These are phyloP conservation scores for Arctostaphylos glauca DNA, from an alignment of 148 eudicot genomes.

Conservation along the genomic window DNA sequence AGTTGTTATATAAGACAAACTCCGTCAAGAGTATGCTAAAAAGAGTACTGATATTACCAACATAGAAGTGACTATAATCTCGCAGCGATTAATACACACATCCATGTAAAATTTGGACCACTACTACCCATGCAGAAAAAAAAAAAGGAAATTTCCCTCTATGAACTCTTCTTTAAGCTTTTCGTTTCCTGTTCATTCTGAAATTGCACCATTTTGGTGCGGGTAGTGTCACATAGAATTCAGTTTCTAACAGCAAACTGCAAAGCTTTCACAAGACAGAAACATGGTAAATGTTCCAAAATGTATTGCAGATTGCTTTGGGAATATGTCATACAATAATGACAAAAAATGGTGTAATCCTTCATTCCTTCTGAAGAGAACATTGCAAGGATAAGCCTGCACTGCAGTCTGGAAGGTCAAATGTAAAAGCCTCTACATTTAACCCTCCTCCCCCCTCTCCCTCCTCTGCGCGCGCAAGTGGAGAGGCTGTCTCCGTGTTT, in stretches of 20 bases:
- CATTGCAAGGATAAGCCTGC: too few species aligned
- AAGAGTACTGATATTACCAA: constrained; percentile 5
- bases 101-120: neutral
- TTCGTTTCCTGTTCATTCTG: neutral
- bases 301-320: neutral
- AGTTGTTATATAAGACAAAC: neutral
- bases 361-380: too few species aligned
- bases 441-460: too few species aligned
- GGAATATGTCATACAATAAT: neutral
- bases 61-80: too few species aligned
- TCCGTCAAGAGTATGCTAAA: neutral
- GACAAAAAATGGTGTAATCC: too few species aligned
- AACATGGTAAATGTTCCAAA: neutral
- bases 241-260: neutral
- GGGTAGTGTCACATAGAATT: neutral
- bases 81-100: neutral
- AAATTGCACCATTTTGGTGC: neutral
- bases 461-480: too few species aligned
- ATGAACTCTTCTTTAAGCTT: neutral
- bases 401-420: too few species aligned
- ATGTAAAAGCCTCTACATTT: too few species aligned
- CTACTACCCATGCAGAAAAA: neutral
- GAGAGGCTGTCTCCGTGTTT: neutral
- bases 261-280: neutral
- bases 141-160: neutral